A percentile compares a stretch with the other conserved stretches of the same genome.
Conservation (phyloP, 2,329 filamentous ascomycete species). For the Emmonsiellopsis sp. region DNA sequence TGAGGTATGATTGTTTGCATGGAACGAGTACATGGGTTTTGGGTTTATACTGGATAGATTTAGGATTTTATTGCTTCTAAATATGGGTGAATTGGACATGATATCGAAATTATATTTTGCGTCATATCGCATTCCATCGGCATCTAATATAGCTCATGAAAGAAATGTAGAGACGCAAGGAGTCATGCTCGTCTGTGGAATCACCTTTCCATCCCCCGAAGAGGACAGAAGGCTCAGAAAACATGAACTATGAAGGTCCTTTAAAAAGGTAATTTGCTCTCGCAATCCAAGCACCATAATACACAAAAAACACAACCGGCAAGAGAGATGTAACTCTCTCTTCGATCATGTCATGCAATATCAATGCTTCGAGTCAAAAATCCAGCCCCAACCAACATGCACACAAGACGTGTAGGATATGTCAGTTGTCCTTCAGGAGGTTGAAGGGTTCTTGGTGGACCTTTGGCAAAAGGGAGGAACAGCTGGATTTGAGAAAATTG, state of each 20-base stretch:
- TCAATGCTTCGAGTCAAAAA: neutral
- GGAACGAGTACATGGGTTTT: neutral
- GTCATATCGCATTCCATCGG: neutral
- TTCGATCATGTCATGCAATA: neutral
- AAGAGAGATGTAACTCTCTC: slow-evolving; percentile 7
- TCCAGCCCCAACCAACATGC: slow-evolving; percentile 34
- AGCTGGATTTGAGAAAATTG: slow-evolving; percentile 18
- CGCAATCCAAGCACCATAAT: slow-evolving; percentile 21
- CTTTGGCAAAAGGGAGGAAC: slow-evolving; percentile 14
- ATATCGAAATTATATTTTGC: slow-evolving; percentile 3
- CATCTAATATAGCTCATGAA: neutral
- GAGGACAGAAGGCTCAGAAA: slow-evolving; percentile 20
- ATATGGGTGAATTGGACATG: neutral
- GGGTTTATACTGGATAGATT: slow-evolving; percentile 1
- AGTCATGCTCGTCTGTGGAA: slow-evolving; percentile 37
- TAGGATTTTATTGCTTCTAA: neutral
- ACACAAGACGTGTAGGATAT: slow-evolving; percentile 33
- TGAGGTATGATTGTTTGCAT: neutral
- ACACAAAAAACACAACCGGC: neutral
- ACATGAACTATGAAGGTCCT: slow-evolving; percentile 42
- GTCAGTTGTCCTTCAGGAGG: slow-evolving; percentile 24
- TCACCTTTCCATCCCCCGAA: slow-evolving; percentile 7
- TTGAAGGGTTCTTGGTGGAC: slow-evolving; percentile 25
- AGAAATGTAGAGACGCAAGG: slow-evolving; percentile 35
- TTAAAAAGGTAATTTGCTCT: slow-evolving; percentile 21